Evolutionary conservation across 495 filamentous ascomycete species (phyloP), one percentile per base, ranked within the genome.

Genomic region (Penicillium goetzii): DNA sequence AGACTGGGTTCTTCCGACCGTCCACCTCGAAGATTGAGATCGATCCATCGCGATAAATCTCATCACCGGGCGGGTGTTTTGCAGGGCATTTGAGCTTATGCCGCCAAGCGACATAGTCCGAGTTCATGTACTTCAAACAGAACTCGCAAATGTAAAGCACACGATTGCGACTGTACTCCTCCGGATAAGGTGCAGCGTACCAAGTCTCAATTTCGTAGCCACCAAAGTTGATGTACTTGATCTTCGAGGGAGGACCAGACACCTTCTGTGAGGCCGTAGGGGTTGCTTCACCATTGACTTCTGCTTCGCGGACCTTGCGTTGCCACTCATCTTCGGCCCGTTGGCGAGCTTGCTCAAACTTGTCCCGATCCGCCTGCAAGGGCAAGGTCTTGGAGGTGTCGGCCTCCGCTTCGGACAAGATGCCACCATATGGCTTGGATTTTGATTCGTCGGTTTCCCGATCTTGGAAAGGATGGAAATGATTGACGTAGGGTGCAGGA

Each of bases 51-150:
- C 94, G 90, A 68, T 99, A 99, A 58, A 99, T 97, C 71, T 99
- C 96, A 67, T 99, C 94, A 23, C 95, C 95, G 1, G 95, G 95
- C 4, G 95, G 96, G 67, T 98, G 92, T 72, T 97, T 97, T 10
- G 92, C 92, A 6, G 92, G 90, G 68, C 95, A 99, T 81, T 99
- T 99, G 69, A 96, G 90, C 80, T 97, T 97, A 73, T 99, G 95
- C 41, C 95, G 85, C 93, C 92, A 97, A 21, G 94, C 93, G 23
- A 98, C 94, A 66, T 94, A 97, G 70, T 97, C 93, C 12, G 94
- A 97, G 72, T 93, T 97, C 93, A 99, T 97, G 79, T 99, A 99
- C 74, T 98, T 98, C 51, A 99, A 81, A 72, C 95, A 99, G 75
- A 97, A 99, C 73, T 99, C 96, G 81, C 95, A 99, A 65, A 99